Conservation (phyloP, 805 yeast genomes). For the Candida hungchunana region DNA sequence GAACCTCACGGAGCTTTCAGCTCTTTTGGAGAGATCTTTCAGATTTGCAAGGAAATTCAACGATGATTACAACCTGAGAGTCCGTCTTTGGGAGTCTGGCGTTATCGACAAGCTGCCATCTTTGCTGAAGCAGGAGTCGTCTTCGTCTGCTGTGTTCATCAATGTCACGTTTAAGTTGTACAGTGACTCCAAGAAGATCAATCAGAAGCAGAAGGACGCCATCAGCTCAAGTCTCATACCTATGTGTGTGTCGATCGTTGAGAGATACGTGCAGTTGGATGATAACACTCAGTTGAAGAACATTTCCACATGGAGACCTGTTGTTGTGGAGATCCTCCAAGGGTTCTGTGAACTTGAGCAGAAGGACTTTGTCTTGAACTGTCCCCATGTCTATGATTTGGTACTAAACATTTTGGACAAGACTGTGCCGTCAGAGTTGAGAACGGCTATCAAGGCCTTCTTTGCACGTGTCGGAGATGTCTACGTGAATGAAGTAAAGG, state of each 20-base stretch:
- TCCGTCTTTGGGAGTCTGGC: conserved; percentile 88
- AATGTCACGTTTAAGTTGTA: conserved; percentile 77
- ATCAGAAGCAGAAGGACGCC: conserved; percentile 40
- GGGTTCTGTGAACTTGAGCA: conserved; percentile 78
- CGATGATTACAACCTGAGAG: conserved; percentile 80
- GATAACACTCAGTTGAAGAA: conserved; percentile 74
- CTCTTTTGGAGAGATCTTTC: conserved; percentile 63
- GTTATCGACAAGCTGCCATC: conserved; percentile 91
- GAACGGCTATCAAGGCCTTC: conserved; percentile 57
- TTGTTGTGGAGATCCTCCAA: conserved; percentile 79
- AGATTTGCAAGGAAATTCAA: conserved; percentile 84
- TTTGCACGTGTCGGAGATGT: conserved; percentile 53
- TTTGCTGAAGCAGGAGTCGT: conserved; percentile 84
- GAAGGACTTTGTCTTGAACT: conserved; percentile 55
- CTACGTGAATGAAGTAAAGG: conserved; percentile 28
- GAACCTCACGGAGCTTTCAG: conserved; percentile 55
- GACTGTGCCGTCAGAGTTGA: conserved; percentile 55
- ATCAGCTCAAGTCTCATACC: conserved; percentile 57
- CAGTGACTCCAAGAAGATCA: conserved; percentile 54
- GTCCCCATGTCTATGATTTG: conserved; percentile 57
- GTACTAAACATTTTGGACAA: conserved; percentile 58
- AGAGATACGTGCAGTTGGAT: conserved; percentile 66
- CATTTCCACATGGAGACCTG: conserved; percentile 86
- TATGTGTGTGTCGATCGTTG: conserved; percentile 66
- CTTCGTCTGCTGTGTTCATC: conserved; percentile 83